phyloP scores from a whole-genome alignment of 2,329 filamentous ascomycete species.

The Nemania sp. region DNA sequence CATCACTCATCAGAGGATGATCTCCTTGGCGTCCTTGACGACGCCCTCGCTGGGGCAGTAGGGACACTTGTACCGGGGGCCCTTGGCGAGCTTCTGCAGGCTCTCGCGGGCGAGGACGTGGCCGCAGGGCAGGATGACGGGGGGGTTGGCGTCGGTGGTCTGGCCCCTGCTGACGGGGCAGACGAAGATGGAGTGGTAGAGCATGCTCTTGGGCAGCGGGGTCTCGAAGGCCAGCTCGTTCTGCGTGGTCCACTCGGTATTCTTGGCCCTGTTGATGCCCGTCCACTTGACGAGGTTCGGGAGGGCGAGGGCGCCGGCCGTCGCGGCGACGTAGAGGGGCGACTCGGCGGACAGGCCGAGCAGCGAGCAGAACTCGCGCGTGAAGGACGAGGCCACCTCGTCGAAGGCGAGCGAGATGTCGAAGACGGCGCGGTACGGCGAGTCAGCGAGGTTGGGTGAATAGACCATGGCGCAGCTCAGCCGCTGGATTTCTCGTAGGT shows the following conservation, averaged over 20 bases:
- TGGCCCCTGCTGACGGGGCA: slow-evolving; percentile 98
- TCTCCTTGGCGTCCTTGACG: slow-evolving; percentile 74
- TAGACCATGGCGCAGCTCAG: slow-evolving; percentile 83
- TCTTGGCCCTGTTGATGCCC: slow-evolving; percentile 82
- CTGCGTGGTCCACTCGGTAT: slow-evolving; percentile 92
- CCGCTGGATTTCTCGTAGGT: slow-evolving; percentile 78
- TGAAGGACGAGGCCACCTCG: slow-evolving; percentile 85
- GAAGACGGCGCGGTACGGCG: slow-evolving; percentile 81
- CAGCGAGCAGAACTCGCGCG: slow-evolving; percentile 90
- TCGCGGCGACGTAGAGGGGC: slow-evolving; percentile 89
- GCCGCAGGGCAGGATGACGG: slow-evolving; percentile 95
- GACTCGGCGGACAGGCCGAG: slow-evolving; percentile 89
- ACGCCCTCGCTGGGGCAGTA: slow-evolving; percentile 90
- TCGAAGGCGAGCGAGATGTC: slow-evolving; percentile 76
- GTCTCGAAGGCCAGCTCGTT: slow-evolving; percentile 85
- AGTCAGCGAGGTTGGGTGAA: slow-evolving; percentile 71
- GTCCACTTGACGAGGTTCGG: slow-evolving; percentile 89
- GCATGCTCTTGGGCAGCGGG: slow-evolving; percentile 61
- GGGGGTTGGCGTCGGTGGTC: slow-evolving; percentile 87
- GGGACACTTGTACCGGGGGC: slow-evolving; percentile 86
- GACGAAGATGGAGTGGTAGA: slow-evolving; percentile 96
- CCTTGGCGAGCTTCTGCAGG: slow-evolving; percentile 78
- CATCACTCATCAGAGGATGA: slow-evolving; percentile 60
- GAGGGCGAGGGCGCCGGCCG: slow-evolving; percentile 88
- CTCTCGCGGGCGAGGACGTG: slow-evolving; percentile 91